Percentiles rank a stretch among this genome's conserved stretches.
phyloP scores from a whole-genome alignment of 176 grass and related monocot species.

The Oryza officinalis region DNA sequence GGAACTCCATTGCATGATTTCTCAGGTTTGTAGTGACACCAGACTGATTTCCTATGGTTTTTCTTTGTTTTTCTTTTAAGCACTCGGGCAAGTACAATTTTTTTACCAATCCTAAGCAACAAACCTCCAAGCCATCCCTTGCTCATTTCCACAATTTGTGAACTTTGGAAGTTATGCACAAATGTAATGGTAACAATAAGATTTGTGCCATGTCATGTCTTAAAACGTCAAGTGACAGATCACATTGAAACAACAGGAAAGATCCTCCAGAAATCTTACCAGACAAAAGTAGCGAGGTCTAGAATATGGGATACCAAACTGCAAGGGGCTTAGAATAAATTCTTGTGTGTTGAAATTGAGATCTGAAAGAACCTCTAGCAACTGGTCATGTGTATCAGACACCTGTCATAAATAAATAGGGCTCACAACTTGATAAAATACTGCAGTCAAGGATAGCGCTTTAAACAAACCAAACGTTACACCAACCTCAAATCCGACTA shows the following conservation, averaged over 20 bases:
- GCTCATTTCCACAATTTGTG: background rate
- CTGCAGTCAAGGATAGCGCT: background rate
- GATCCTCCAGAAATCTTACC: slow-evolving; percentile 45
- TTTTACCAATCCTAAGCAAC: slow-evolving; percentile 7
- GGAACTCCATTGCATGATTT: background rate
- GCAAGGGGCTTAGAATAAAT: slow-evolving; percentile 90
- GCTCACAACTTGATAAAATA: background rate
- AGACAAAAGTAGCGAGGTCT: slow-evolving; percentile 97
- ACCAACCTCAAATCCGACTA: slow-evolving; percentile 94
- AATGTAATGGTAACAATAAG: slow-evolving; percentile 13
- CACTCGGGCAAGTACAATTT: slow-evolving; percentile 10
- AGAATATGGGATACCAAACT: slow-evolving; percentile 96
- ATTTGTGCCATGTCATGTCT: background rate
- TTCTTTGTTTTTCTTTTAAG: background rate
- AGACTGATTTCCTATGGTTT: background rate
- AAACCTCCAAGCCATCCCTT: background rate
- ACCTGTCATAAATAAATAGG: slow-evolving; percentile 50
- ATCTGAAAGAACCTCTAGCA: slow-evolving; percentile 73
- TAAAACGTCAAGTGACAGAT: slow-evolving; percentile 4
- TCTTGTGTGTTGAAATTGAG: slow-evolving; percentile 82
- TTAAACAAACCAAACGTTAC: slow-evolving; percentile 22
- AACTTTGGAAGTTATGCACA: background rate
- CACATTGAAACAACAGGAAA: background rate
- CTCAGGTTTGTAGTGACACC: slow-evolving; percentile 10
- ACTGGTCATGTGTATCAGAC: slow-evolving; percentile 81